phyloP scores from a whole-genome alignment of 73 alveolate species.

The Paraurostyla sp. region DNA sequence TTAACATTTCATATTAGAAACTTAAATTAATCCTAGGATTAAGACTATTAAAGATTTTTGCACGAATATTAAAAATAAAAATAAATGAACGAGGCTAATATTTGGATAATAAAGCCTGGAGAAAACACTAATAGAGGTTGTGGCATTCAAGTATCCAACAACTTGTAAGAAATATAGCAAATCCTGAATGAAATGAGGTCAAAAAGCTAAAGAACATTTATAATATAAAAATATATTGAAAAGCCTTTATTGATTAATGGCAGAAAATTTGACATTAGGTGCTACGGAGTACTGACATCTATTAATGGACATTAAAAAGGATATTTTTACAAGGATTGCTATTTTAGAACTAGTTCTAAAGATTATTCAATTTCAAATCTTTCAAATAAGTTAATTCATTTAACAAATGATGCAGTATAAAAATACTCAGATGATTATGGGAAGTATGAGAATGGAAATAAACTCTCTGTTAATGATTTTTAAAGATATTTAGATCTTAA shows the following conservation, averaged over 20 bases:
- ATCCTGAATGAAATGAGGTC: constrained; percentile 6
- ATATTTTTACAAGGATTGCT: constrained; percentile 87
- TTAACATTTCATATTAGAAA: constrained; percentile 58
- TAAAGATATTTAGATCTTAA: constrained; percentile 88
- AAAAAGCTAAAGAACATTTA: constrained; percentile 70
- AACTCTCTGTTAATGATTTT: constrained; percentile 88
- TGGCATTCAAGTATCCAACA: constrained; percentile 70
- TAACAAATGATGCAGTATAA: constrained; percentile 98
- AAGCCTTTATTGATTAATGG: constrained; percentile 94
- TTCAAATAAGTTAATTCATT: constrained; percentile 84
- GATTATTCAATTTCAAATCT: constrained; percentile 78
- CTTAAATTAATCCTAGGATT: not conserved
- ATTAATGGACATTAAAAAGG: constrained; percentile 82
- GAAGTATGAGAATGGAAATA: constrained; percentile 96
- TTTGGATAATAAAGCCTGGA: constrained; percentile 80
- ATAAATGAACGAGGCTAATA: not conserved
- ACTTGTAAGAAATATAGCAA: constrained; percentile 45
- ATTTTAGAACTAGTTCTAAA: constrained; percentile 87
- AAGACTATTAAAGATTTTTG: constrained; percentile 28
- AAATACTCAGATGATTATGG: constrained; percentile 95
- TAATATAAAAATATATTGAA: constrained; percentile 94
- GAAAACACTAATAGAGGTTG: constrained; percentile 77
- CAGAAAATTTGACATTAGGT: constrained; percentile 97
- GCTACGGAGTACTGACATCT: constrained; percentile 87
- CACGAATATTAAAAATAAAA: not conserved